A percentile compares a stretch with the other conserved stretches of the same genome.
These are phyloP conservation scores for Ogataea minuta DNA, from an alignment of 805 yeast species.

Conservation along the genomic window DNA sequence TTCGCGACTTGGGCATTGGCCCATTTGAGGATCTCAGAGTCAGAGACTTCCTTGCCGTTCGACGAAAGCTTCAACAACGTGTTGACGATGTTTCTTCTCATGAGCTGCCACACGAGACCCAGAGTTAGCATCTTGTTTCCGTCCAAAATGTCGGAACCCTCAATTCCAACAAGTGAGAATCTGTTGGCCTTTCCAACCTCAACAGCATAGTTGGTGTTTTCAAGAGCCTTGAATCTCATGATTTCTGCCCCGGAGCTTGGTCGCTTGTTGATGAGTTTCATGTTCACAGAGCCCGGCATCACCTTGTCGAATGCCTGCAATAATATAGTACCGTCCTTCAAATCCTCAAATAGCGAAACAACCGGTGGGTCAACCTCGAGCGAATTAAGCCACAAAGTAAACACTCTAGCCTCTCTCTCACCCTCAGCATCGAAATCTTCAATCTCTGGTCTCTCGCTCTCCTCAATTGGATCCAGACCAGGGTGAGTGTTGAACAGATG, in stretches of 20 bases:
- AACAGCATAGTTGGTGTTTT: conserved; percentile 98
- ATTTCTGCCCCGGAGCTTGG: conserved; percentile 75
- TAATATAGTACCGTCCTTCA: conserved; percentile 86
- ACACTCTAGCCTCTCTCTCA: conserved; percentile 98
- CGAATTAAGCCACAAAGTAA: conserved; percentile 95
- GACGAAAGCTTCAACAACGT: conserved; percentile 73
- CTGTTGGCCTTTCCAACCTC: conserved; percentile 90
- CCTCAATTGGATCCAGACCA: conserved; percentile 93
- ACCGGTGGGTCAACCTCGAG: conserved; percentile 95
- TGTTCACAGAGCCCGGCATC: conserved; percentile 85
- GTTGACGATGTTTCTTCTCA: conserved; percentile 91
- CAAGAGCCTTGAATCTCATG: conserved; percentile 90
- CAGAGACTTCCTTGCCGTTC: conserved; percentile 74
- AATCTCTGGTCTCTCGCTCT: conserved; percentile 85
- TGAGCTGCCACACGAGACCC: conserved; percentile 96
- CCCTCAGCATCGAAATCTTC: conserved; percentile 99
- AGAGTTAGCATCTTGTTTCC: conserved; percentile 86
- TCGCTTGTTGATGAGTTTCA: conserved; percentile 76
- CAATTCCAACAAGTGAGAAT: conserved; percentile 95
- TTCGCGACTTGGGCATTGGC: conserved; percentile 82
- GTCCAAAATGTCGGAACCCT: conserved; percentile 95
- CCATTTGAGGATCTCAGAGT: conserved; percentile 88
- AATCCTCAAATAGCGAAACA: conserved; percentile 85
- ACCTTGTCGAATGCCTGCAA: conserved; percentile 95
- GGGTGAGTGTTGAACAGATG: conserved; percentile 96